These are phyloP conservation scores for Geotrichum aggregatum DNA, from an alignment of 1,139 yeast species.

Conservation along the genomic window DNA sequence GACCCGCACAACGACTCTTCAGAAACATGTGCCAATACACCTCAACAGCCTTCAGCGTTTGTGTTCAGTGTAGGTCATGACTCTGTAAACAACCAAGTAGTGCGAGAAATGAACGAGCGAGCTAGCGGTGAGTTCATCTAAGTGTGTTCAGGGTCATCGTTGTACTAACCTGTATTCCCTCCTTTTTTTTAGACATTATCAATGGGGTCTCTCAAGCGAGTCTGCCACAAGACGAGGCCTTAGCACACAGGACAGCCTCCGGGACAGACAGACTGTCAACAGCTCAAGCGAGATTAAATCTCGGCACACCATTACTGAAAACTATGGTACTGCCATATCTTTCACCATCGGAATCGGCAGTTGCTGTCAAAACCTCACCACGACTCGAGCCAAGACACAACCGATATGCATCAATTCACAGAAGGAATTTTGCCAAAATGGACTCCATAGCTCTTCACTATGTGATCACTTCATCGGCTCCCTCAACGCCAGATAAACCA, in stretches of 20 bases:
- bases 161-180: neutral
- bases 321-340: too few relatives aligned
- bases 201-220: neutral
- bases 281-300: too few relatives aligned
- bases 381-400: neutral
- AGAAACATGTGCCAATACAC: too few relatives aligned
- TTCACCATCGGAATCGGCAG: too few relatives aligned
- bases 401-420: constrained; percentile 3
- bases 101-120: constrained; percentile 8
- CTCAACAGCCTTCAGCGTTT: too few relatives aligned
- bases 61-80: neutral
- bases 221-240: neutral
- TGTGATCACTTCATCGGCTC: neutral
- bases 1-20: too few relatives aligned
- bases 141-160: neutral
- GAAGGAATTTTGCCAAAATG: constrained; percentile 10
- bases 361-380: too few relatives aligned
- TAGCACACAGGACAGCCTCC: neutral
- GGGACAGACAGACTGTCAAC: too few relatives aligned
- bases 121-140: constrained; percentile 2
- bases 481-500: neutral
- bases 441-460: constrained; percentile 9
- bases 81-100: neutral
- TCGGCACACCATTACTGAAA: too few relatives aligned
- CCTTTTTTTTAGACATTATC: neutral